These are phyloP conservation scores for Lipomyces orientalis DNA, from an alignment of 805 yeast genomes.

Conservation along the genomic window DNA sequence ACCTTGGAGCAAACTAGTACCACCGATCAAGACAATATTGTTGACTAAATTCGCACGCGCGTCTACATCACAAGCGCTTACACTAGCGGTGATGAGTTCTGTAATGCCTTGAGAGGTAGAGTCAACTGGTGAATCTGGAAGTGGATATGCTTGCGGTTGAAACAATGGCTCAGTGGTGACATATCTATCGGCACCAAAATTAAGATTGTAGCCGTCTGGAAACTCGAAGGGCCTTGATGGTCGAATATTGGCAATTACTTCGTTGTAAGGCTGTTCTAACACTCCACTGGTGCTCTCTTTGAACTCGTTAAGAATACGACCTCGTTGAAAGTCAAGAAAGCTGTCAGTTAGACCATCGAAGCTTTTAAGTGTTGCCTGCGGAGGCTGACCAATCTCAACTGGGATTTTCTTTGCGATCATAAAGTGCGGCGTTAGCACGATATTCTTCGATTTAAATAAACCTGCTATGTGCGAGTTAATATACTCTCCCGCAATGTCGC, in stretches of 20 bases:
- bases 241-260: conserved; percentile 46
- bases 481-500: conserved; percentile 85
- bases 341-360: conserved; percentile 50
- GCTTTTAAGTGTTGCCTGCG: conserved; percentile 37
- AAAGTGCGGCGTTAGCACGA: conserved; percentile 46
- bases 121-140: conserved; percentile 47
- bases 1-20: conserved; percentile 61
- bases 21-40: conserved; percentile 66
- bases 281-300: conserved; percentile 52
- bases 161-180: conserved; percentile 71
- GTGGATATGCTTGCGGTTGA: conserved; percentile 61
- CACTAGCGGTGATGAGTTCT: conserved; percentile 53
- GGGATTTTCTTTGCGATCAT: conserved; percentile 47
- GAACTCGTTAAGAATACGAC: conserved; percentile 55
- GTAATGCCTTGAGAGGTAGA: conserved; percentile 27
- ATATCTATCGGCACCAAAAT: conserved; percentile 59
- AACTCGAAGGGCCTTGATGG: conserved; percentile 59
- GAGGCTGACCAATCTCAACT: conserved; percentile 48
- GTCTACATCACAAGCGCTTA: conserved; percentile 52
- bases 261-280: conserved; percentile 48
- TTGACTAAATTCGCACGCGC: conserved; percentile 51
- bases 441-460: conserved; percentile 50
- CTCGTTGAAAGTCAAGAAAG: conserved; percentile 48
- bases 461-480: conserved; percentile 66
- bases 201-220: conserved; percentile 58